Evolutionary conservation across 768 basidiomycete genomes (phyloP).

Genomic region (Pholiota microspora): DNA sequence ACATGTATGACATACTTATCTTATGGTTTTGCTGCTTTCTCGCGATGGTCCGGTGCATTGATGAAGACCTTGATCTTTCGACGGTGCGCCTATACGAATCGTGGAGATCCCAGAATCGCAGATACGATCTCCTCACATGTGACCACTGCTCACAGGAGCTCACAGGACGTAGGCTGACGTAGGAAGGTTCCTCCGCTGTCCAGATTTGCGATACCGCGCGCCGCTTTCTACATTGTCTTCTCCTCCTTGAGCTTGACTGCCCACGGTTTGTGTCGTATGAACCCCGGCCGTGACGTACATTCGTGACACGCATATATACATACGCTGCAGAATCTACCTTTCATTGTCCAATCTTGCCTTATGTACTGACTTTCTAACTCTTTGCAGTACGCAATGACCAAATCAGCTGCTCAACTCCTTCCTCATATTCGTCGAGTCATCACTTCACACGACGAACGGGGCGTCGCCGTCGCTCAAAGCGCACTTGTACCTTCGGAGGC

Average conservation of each 20-base stretch:
- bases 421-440: conserved; percentile 49
- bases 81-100: background rate
- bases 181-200: background rate
- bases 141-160: background rate
- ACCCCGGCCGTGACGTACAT: background rate
- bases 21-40: background rate
- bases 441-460: conserved; percentile 44
- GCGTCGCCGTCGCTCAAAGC: conserved; percentile 40
- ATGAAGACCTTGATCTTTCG: background rate
- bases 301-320: background rate
- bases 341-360: no score
- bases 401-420: conserved; percentile 21
- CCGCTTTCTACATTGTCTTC: background rate
- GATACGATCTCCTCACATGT: background rate
- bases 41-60: background rate
- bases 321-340: background rate
- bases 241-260: background rate
- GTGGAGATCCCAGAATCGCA: background rate
- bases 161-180: no score
- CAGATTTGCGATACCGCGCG: background rate
- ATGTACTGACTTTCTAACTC: conserved; percentile 4
- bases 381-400: conserved; percentile 23
- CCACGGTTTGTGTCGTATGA: background rate
- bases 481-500: conserved; percentile 28
- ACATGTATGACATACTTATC: conserved; percentile 8